Evolutionary conservation across 495 filamentous ascomycete genomes (phyloP).

Genomic region (Cryomyces minteri): DNA sequence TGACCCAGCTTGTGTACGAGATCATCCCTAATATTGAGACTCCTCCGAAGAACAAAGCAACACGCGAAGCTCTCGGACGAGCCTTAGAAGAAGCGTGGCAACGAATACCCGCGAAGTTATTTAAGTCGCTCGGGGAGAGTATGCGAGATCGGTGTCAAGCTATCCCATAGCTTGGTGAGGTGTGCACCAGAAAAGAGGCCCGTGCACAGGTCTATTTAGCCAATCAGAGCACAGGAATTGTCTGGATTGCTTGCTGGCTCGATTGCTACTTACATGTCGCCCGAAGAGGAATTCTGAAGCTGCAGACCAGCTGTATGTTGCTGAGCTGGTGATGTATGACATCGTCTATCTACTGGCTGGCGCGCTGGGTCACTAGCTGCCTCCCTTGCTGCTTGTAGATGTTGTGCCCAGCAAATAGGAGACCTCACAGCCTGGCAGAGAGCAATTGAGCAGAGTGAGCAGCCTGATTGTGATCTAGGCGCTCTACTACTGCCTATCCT

Average conservation of each 20-base stretch:
- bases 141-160: too few relatives aligned
- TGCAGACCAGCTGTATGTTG: too few relatives aligned
- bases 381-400: background rate
- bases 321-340: background rate
- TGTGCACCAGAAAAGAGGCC: background rate
- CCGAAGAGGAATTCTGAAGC: too few relatives aligned
- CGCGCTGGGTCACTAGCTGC: too few relatives aligned
- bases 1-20: too few relatives aligned
- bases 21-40: conserved; percentile 1
- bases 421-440: background rate
- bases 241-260: background rate
- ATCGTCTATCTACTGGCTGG: background rate
- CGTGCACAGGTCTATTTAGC: too few relatives aligned
- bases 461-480: background rate
- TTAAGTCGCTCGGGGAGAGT: too few relatives aligned
- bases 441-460: background rate
- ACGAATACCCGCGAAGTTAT: too few relatives aligned
- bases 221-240: background rate
- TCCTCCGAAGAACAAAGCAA: too few relatives aligned
- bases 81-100: too few relatives aligned
- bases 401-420: background rate
- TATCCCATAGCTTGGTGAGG: background rate
- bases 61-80: too few relatives aligned
- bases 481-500: background rate
- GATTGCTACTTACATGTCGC: background rate